These are phyloP conservation scores for Ophiostoma ulmi DNA, from an alignment of 2,329 filamentous ascomycete genomes.

Conservation along the genomic window DNA sequence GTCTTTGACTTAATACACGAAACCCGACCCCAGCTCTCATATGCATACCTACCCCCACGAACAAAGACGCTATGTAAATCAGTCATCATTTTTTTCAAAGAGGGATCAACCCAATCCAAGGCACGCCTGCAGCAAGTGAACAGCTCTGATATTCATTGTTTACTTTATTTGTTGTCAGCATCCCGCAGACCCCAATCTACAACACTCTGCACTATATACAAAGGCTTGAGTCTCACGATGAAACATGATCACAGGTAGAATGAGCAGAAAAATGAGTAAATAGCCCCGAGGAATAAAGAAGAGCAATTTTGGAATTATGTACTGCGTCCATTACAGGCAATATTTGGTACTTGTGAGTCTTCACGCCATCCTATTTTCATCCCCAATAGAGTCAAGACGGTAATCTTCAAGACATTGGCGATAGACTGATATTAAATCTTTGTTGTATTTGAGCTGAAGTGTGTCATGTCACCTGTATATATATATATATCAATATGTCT, in stretches of 20 bases:
- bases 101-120: neutral
- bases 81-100: neutral
- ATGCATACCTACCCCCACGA: neutral
- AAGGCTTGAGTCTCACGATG: neutral
- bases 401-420: neutral
- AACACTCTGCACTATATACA: neutral
- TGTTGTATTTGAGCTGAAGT: neutral
- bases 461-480: neutral
- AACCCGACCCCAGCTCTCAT: neutral
- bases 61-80: neutral
- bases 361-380: neutral
- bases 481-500: neutral
- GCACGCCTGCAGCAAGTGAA: neutral
- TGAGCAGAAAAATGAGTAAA: neutral
- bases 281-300: neutral
- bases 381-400: neutral
- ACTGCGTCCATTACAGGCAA: neutral
- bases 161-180: constrained; percentile 1
- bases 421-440: too few species aligned
- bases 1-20: neutral
- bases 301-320: neutral
- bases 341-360: neutral
- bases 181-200: neutral
- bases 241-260: neutral
- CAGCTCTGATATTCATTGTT: neutral